Conservation (phyloP, 2,329 filamentous ascomycete species). For the Blumeria graminis region DNA sequence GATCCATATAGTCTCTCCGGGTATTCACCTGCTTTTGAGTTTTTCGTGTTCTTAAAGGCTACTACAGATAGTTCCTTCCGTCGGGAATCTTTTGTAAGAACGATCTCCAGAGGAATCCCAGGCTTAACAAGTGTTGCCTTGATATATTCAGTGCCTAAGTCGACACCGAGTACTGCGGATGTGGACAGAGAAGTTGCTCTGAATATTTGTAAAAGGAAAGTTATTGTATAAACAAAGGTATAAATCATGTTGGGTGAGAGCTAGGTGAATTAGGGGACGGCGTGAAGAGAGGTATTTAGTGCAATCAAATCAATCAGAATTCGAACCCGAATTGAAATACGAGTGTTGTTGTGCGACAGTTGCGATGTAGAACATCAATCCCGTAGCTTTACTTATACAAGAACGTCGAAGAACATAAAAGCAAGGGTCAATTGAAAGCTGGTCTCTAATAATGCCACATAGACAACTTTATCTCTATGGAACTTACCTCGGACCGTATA, state of each 20-base stretch:
- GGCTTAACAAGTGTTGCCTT: constrained; percentile 93
- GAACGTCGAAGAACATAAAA: too few relatives aligned
- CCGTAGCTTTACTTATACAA: too few relatives aligned
- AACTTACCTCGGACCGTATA: too few relatives aligned
- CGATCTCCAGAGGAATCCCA: constrained; percentile 89
- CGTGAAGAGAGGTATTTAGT: too few relatives aligned
- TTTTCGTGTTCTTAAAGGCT: constrained; percentile 70
- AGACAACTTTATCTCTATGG: too few relatives aligned
- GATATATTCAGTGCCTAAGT: constrained; percentile 89
- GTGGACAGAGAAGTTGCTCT: constrained; percentile 16
- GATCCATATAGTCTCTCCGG: constrained; percentile 83
- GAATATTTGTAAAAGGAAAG: constrained; percentile 11
- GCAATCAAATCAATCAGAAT: too few relatives aligned
- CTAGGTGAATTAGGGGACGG: neutral
- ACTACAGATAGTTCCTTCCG: constrained; percentile 83
- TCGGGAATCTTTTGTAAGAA: constrained; percentile 91
- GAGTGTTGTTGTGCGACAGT: too few relatives aligned
- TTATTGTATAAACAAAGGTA: neutral
- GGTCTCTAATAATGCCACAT: too few relatives aligned
- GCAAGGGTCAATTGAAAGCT: too few relatives aligned
- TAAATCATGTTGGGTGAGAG: neutral
- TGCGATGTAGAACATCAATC: too few relatives aligned
- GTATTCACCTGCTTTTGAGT: constrained; percentile 38
- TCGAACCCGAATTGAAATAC: too few relatives aligned
- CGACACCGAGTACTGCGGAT: constrained; percentile 67